These are phyloP conservation scores for Debaryomyces fabryi DNA, from an alignment of 1,139 yeast genomes.

Conservation along the genomic window DNA sequence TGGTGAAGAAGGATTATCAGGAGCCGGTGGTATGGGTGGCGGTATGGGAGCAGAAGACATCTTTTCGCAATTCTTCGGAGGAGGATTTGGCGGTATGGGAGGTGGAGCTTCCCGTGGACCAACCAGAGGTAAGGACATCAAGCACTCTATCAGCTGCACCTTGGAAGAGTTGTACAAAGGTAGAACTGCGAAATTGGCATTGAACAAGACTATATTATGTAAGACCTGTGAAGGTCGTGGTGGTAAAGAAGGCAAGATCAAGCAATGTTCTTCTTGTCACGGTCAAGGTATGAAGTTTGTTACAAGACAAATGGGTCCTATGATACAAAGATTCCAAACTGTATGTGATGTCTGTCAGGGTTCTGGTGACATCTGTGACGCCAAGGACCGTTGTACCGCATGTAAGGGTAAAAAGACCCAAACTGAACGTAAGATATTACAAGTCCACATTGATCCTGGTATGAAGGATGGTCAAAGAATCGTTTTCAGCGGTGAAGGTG, in stretches of 20 bases:
- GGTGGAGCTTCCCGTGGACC: conserved; percentile 83
- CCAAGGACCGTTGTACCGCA: conserved; percentile 84
- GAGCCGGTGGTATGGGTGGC: conserved; percentile 72
- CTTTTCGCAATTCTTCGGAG: conserved; percentile 91
- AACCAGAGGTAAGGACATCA: conserved; percentile 83
- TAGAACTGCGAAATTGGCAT: conserved; percentile 88
- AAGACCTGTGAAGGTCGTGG: conserved; percentile 91
- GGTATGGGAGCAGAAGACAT: conserved; percentile 85
- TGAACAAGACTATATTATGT: conserved; percentile 90
- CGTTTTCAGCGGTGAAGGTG: conserved; percentile 94
- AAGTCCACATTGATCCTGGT: conserved; percentile 96
- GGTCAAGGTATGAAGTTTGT: conserved; percentile 93
- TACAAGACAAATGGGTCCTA: conserved; percentile 99
- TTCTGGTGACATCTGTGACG: conserved; percentile 84
- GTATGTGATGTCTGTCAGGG: conserved; percentile 93
- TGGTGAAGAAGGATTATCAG: conserved; percentile 90
- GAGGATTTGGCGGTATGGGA: conserved; percentile 47
- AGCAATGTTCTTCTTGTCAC: conserved; percentile 80
- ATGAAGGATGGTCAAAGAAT: conserved; percentile 94
- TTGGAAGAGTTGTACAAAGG: conserved; percentile 96
- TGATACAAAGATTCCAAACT: conserved; percentile 97
- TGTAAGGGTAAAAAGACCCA: conserved; percentile 91
- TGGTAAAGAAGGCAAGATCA: conserved; percentile 90
- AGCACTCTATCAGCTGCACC: conserved; percentile 82
- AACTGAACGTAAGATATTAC: conserved; percentile 88